These are phyloP conservation scores for Hibiscus mutabilis DNA, from an alignment of 345 rosid species.

Conservation along the genomic window DNA sequence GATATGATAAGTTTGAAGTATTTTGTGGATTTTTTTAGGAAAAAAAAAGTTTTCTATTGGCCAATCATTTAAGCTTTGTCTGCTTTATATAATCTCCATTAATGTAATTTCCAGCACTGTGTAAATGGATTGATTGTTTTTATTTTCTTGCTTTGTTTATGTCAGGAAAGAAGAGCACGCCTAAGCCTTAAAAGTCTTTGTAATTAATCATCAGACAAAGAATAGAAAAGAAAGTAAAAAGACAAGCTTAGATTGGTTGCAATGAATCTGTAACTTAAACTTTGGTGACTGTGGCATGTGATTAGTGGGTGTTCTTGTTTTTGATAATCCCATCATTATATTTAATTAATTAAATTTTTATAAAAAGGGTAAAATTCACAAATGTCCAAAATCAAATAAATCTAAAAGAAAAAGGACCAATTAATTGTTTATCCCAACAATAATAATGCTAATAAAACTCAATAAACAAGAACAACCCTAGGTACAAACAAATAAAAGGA, in stretches of 20 bases:
- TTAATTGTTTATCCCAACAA: too few relatives aligned
- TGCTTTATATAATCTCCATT: constrained; percentile 1
- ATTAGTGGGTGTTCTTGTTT: not conserved
- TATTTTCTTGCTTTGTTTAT: not conserved
- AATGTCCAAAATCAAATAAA: too few relatives aligned
- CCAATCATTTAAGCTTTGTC: not conserved
- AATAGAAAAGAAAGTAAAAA: not conserved
- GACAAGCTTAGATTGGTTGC: not conserved
- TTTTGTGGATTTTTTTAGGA: constrained; percentile 9
- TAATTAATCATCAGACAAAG: not conserved
- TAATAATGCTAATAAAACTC: too few relatives aligned
- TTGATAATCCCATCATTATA: not conserved
- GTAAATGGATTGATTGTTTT: constrained; percentile 35
- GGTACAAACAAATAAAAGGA: not conserved
- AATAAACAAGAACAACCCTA: too few relatives aligned
- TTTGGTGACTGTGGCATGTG: not conserved
- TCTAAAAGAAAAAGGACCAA: too few relatives aligned
- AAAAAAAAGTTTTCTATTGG: not conserved
- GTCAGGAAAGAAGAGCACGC: constrained; percentile 4
- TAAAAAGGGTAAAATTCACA: too few relatives aligned
- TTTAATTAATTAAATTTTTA: too few relatives aligned
- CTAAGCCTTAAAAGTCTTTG: not conserved
- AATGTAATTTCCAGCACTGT: constrained; percentile 15
- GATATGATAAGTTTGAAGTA: constrained; percentile 25
- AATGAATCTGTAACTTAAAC: not conserved